phyloP scores from a whole-genome alignment of 2,329 filamentous ascomycete genomes.

The Microdochium nivale region DNA sequence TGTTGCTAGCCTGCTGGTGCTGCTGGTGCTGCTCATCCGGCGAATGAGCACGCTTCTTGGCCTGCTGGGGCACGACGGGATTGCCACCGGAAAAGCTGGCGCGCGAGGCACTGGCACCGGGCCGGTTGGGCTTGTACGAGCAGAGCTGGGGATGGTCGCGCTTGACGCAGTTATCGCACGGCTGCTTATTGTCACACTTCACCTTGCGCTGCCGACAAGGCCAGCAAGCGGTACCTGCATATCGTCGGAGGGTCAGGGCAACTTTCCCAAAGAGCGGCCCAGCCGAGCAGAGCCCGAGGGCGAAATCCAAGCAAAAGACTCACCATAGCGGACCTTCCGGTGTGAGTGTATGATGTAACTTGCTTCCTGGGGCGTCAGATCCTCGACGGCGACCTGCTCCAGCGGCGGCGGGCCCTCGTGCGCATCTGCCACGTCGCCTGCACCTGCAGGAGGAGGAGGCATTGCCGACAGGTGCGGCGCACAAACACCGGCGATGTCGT shows the following conservation, averaged over 20 bases:
- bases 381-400: slow-evolving; percentile 36
- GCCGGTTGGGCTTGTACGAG: slow-evolving; percentile 56
- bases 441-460: too few species aligned
- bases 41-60: slow-evolving; percentile 34
- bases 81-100: slow-evolving; percentile 7
- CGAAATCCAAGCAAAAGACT: slow-evolving; percentile 16
- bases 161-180: slow-evolving; percentile 61
- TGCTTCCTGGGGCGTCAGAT: slow-evolving; percentile 56
- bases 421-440: background rate
- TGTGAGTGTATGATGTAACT: slow-evolving; percentile 62
- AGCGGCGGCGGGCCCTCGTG: background rate
- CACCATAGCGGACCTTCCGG: slow-evolving; percentile 61
- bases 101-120: slow-evolving; percentile 23
- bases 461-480: too few species aligned
- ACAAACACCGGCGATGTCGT: too few species aligned
- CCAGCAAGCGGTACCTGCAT: slow-evolving; percentile 54
- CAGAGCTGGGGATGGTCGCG: slow-evolving; percentile 56
- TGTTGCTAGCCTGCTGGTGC: slow-evolving; percentile 21
- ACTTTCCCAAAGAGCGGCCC: background rate
- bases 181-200: slow-evolving; percentile 61
- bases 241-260: slow-evolving; percentile 9
- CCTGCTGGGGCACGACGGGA: background rate
- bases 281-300: background rate
- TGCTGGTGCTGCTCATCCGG: slow-evolving; percentile 31
- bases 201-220: slow-evolving; percentile 60